These are phyloP conservation scores for Talaromyces rugulosus DNA, from an alignment of 2,329 filamentous ascomycete genomes.

Conservation along the genomic window DNA sequence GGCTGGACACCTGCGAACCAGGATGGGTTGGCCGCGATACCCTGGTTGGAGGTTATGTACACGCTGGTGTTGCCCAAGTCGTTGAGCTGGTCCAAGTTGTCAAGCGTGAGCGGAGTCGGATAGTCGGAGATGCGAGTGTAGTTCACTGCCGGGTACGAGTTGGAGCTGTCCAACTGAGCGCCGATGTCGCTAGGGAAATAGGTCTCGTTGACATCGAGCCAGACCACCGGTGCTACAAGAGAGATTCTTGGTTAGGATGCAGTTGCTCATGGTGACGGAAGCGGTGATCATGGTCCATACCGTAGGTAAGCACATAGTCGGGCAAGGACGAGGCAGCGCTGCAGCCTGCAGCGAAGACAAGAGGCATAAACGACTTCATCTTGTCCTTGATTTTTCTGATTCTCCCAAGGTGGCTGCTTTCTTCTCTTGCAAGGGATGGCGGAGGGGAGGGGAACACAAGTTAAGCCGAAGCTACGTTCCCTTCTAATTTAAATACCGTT, in stretches of 20 bases:
- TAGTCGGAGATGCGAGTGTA: constrained; percentile 34
- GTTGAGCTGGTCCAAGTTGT: constrained; percentile 49
- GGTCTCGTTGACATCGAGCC: constrained; percentile 45
- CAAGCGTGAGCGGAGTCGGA: constrained; percentile 40
- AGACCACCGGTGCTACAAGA: constrained; percentile 47
- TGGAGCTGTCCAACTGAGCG: constrained; percentile 44
- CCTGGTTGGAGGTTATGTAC: constrained; percentile 47
- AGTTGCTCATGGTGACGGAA: neutral
- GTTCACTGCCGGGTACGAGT: constrained; percentile 45
- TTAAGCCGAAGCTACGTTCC: neutral
- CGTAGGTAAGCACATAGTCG: constrained; percentile 10
- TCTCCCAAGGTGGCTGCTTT: neutral
- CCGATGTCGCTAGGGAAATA: constrained; percentile 50
- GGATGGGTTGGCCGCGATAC: constrained; percentile 37
- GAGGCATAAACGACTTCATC: constrained; percentile 5
- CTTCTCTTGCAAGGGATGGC: neutral
- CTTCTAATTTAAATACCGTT: neutral
- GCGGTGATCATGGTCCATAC: neutral
- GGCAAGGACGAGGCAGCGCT: constrained; percentile 3
- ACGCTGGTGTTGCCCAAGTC: constrained; percentile 41
- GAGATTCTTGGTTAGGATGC: neutral
- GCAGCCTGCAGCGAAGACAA: constrained; percentile 2
- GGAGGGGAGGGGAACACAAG: neutral
- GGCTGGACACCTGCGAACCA: constrained; percentile 54
- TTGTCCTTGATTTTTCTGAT: neutral